Evolutionary conservation across 2,329 filamentous ascomycete species (phyloP), one percentile per base, ranked within the genome.

Genomic region (Alternaria sp.): DNA sequence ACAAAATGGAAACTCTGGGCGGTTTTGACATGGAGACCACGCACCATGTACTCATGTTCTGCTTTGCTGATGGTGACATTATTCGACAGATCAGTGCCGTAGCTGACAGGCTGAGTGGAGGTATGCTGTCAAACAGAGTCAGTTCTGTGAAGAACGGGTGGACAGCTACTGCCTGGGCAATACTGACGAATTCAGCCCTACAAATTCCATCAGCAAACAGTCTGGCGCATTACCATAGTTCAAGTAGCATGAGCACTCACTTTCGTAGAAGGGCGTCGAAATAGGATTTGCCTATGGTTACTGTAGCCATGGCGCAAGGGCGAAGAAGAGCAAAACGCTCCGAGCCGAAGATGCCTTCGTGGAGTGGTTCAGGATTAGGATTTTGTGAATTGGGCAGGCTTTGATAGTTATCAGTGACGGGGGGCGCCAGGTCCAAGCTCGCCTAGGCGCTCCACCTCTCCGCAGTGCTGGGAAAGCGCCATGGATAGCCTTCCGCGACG

Each of bases 21-120:
- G 2, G 7, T 32, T 34, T 8, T 24, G 20, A 32, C 22, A 46
- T 22, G 46, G 52, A n/a, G 34, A n/a, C 68, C 64, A 57, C 83
- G 75, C 66, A 88, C 81, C 61, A 93, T 81, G 49, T 75, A 76
- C 51, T 89, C 84, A 77, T 92, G 87, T 71, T 93, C 88, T 51
- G 78, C 75, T 70, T 83, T 87, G 38, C 85, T 80, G 55, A 92
- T 85, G 57, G 82, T 85, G 47, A 91, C 81, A 62, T 79, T 80
- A 57, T 62, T 62, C 24, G 77, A 72, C 39, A 77, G 54, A 57
- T 71, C 65, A 16, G 78, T 68, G 54, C 80, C 75, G 49, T 76
- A 75, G 26, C 75, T 71, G 54, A 75, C 73, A 56, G 81, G 75
- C 54, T 77, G 65, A 44, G 68, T 74, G 55, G 78, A 77, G 24